A percentile compares a stretch with the other conserved stretches of the same genome.
These are phyloP conservation scores for Pythium sukuiense DNA, from an alignment of 352 stramenopile species.

Conservation along the genomic window DNA sequence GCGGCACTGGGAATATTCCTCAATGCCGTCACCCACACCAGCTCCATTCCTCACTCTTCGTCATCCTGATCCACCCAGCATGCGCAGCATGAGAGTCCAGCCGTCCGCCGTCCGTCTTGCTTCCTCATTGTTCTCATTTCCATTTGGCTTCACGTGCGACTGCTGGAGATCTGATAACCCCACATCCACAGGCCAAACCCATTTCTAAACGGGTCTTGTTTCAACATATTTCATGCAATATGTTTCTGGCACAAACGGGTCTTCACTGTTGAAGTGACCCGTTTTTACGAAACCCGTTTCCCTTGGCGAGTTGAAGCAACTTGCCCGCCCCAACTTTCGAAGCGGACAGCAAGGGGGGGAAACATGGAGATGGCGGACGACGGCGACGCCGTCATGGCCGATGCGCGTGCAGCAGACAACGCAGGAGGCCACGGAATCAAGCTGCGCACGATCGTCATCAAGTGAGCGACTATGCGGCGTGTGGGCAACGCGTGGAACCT, in stretches of 20 bases:
- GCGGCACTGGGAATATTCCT: background rate
- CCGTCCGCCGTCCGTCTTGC: too few relatives aligned
- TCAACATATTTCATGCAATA: background rate
- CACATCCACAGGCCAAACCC: background rate
- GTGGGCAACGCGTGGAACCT: background rate
- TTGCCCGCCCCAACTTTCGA: constrained; percentile 17
- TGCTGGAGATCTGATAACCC: constrained; percentile 1
- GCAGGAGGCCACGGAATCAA: background rate
- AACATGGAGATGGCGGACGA: constrained; percentile 15
- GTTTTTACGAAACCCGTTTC: background rate
- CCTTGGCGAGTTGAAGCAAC: constrained; percentile 21
- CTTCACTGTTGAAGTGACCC: constrained; percentile 3
- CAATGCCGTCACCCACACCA: background rate
- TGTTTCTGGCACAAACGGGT: background rate
- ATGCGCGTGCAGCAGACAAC: background rate
- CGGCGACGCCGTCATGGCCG: background rate
- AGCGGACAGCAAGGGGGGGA: background rate
- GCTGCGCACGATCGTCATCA: constrained; percentile 26
- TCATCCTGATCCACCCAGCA: too few relatives aligned
- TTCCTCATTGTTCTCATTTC: background rate
- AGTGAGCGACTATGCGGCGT: constrained; percentile 23
- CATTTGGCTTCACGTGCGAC: background rate
- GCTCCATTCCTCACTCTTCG: too few relatives aligned
- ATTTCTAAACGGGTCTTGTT: background rate
- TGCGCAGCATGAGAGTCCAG: too few relatives aligned